These are phyloP conservation scores for Gracilaria domingensis DNA, from an alignment of 23 red algal species.

Conservation along the genomic window DNA sequence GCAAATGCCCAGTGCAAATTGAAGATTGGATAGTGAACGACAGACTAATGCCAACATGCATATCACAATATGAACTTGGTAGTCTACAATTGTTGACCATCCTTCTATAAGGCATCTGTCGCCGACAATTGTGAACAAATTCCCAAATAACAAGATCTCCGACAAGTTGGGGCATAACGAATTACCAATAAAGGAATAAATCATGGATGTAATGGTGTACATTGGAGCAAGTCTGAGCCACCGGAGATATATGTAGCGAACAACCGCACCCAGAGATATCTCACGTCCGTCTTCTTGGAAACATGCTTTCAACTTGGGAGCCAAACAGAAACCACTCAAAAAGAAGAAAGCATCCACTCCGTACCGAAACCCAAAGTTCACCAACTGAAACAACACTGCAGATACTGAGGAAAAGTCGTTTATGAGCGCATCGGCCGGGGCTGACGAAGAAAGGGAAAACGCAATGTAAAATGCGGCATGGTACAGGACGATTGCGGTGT, in stretches of 20 bases:
- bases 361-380: slow-evolving; percentile 12
- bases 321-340: neutral
- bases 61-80: neutral
- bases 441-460: slow-evolving; percentile 3
- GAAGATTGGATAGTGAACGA: neutral
- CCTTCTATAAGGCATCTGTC: slow-evolving; percentile 10
- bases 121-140: neutral
- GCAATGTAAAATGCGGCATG: neutral
- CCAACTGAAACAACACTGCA: neutral
- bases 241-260: too few species aligned
- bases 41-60: neutral
- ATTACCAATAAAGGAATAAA: too few species aligned
- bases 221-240: too few species aligned
- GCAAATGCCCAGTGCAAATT: too few species aligned
- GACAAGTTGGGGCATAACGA: neutral
- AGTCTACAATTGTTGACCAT: slow-evolving; percentile 1
- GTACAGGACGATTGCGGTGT: neutral
- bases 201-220: too few species aligned
- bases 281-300: neutral
- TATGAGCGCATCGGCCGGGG: slow-evolving; percentile 10
- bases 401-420: neutral
- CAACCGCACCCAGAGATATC: neutral
- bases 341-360: slow-evolving; percentile 7
- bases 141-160: neutral
- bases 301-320: neutral